Percentiles rank a stretch among this genome's conserved stretches.
These are phyloP conservation scores for Tricholoma sp. DNA, from an alignment of 768 basidiomycete species.

Conservation along the genomic window DNA sequence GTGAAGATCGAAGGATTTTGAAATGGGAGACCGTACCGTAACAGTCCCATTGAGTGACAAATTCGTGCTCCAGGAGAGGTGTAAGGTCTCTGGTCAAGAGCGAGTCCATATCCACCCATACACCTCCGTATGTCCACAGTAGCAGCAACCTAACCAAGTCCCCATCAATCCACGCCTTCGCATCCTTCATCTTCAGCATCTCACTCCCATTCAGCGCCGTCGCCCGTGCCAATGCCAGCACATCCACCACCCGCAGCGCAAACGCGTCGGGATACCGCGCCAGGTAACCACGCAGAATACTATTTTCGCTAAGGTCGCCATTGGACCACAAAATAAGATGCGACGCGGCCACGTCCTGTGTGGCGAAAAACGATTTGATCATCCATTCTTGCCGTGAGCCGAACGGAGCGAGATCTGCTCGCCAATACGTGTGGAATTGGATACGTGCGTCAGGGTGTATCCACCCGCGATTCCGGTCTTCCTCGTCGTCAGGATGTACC, in stretches of 20 bases:
- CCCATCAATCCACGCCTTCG: conserved; percentile 91
- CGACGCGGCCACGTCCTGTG: conserved; percentile 63
- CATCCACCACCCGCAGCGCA: conserved; percentile 64
- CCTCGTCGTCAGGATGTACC: conserved; percentile 9
- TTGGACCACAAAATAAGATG: conserved; percentile 91
- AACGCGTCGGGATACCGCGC: conserved; percentile 65
- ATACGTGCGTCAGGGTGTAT: conserved; percentile 42
- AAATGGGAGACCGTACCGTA: conserved; percentile 61
- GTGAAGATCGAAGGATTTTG: background rate
- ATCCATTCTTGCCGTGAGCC: conserved; percentile 82
- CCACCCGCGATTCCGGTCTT: conserved; percentile 9
- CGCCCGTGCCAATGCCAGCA: conserved; percentile 58
- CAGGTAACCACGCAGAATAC: conserved; percentile 57
- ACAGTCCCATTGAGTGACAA: conserved; percentile 98
- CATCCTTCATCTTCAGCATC: conserved; percentile 58
- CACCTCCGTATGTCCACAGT: conserved; percentile 85
- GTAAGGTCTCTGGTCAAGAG: conserved; percentile 83
- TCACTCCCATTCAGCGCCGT: conserved; percentile 71
- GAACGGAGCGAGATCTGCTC: conserved; percentile 81
- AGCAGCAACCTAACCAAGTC: conserved; percentile 87
- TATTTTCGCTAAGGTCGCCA: conserved; percentile 56
- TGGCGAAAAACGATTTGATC: conserved; percentile 91
- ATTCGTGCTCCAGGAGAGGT: conserved; percentile 89
- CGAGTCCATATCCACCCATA: conserved; percentile 98
- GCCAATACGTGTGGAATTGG: conserved; percentile 92